Percentiles rank a stretch among this genome's conserved stretches.
phyloP scores from a whole-genome alignment of 352 stramenopile species.

The Globisporangium nagaii region DNA sequence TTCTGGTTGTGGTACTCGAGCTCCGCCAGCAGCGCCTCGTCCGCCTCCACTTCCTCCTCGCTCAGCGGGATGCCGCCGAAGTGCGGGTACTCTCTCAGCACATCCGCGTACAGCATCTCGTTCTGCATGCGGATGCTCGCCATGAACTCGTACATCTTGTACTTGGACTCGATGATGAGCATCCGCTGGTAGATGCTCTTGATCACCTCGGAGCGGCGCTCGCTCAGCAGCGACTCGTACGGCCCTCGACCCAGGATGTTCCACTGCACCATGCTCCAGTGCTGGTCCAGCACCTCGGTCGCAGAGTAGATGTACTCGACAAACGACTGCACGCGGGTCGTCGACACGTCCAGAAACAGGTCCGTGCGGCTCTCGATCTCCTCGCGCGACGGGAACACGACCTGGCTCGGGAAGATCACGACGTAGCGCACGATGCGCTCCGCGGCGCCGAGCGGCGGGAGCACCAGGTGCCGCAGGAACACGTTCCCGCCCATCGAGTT shows the following conservation, averaged over 20 bases:
- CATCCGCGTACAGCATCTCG: slow-evolving; percentile 72
- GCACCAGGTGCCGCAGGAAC: slow-evolving; percentile 58
- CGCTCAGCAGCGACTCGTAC: slow-evolving; percentile 66
- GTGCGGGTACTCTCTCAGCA: slow-evolving; percentile 48
- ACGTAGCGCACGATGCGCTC: slow-evolving; percentile 69
- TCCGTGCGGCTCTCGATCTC: slow-evolving; percentile 75
- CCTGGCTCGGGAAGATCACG: slow-evolving; percentile 69
- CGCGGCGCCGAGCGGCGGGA: slow-evolving; percentile 55
- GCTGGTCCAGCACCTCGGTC: slow-evolving; percentile 76
- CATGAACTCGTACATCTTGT: slow-evolving; percentile 83
- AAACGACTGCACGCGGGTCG: slow-evolving; percentile 57
- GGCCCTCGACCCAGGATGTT: slow-evolving; percentile 75
- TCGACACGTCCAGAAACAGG: slow-evolving; percentile 69
- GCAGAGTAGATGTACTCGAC: slow-evolving; percentile 84
- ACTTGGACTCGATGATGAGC: slow-evolving; percentile 62
- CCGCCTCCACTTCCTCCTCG: slow-evolving; percentile 27
- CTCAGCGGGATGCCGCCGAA: slow-evolving; percentile 44
- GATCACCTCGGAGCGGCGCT: slow-evolving; percentile 59
- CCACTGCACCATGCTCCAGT: slow-evolving; percentile 85
- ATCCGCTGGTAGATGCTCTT: slow-evolving; percentile 67
- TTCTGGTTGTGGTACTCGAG: slow-evolving; percentile 47
- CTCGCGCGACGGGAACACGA: slow-evolving; percentile 76
- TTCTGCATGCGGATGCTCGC: slow-evolving; percentile 81
- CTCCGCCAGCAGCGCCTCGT: slow-evolving; percentile 32
- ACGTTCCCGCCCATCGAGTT: slow-evolving; percentile 64